These are phyloP conservation scores for Acacia concinna DNA, from an alignment of 331 rosid genomes.

Conservation along the genomic window DNA sequence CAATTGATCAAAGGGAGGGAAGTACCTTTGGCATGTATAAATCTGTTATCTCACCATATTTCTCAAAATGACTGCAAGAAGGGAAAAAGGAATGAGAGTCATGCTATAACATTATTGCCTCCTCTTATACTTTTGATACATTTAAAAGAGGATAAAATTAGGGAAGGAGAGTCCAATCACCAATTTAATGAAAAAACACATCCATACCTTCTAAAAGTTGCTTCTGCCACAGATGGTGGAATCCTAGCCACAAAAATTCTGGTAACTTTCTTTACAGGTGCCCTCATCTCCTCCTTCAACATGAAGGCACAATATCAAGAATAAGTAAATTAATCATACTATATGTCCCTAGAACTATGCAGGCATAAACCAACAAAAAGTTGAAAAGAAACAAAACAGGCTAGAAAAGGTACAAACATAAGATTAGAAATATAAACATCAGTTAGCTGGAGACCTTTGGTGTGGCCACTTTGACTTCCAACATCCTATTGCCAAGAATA, in stretches of 20 bases:
- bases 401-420: not conserved
- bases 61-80: conserved; percentile 91
- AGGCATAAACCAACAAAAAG: not conserved
- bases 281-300: conserved; percentile 96
- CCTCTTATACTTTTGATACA: not conserved
- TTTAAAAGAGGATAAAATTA: not conserved
- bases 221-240: conserved; percentile 85
- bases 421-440: not conserved
- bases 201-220: conserved; percentile 74
- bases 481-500: conserved; percentile 80
- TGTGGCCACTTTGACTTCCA: conserved; percentile 98
- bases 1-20: not conserved
- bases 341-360: not conserved
- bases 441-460: conserved; percentile 71
- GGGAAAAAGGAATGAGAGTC: not conserved
- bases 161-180: not conserved
- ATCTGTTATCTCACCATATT: conserved; percentile 92
- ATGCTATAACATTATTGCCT: conserved; percentile 9
- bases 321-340: not conserved
- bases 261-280: conserved; percentile 80
- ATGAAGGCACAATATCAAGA: not conserved
- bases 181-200: conserved; percentile 21
- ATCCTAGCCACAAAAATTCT: conserved; percentile 95
- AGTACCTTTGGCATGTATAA: conserved; percentile 94
- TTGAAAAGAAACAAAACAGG: not conserved